A percentile compares a stretch with the other conserved stretches of the same genome.
Conservation (phyloP, 306 rosid species). For the Cicer chorassanicum region DNA sequence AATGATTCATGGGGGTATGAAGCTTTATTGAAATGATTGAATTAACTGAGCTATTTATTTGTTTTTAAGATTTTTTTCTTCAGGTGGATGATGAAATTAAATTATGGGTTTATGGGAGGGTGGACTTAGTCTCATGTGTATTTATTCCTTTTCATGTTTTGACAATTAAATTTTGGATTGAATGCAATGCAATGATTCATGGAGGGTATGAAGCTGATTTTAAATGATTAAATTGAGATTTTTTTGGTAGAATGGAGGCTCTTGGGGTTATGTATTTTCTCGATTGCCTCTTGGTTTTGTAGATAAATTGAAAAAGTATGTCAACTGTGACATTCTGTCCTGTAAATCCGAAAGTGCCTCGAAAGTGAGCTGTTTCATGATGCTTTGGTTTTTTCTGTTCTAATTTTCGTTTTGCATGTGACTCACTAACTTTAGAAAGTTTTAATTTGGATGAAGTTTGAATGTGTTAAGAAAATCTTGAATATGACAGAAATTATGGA, state of each 20-base stretch:
- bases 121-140: background rate
- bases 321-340: constrained; percentile 2
- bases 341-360: background rate
- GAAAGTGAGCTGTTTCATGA: background rate
- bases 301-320: background rate
- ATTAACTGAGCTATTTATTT: constrained; percentile 3
- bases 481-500: background rate
- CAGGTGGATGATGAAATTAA: background rate
- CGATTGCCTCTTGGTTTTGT: constrained; percentile 2
- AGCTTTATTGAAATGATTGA: background rate
- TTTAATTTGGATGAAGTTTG: constrained; percentile 16
- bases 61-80: background rate
- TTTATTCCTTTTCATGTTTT: constrained; percentile 18
- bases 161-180: background rate
- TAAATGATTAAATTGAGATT: constrained; percentile 12
- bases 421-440: background rate
- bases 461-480: constrained; percentile 13
- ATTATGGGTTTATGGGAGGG: background rate
- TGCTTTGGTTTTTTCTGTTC: constrained; percentile 17
- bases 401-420: background rate
- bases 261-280: constrained; percentile 3
- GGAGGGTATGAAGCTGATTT: background rate
- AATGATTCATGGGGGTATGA: background rate
- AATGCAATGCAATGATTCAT: background rate
- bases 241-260: background rate